These are phyloP conservation scores for Thalassia testudinum DNA, from an alignment of 116 monocot genomes.

Conservation along the genomic window DNA sequence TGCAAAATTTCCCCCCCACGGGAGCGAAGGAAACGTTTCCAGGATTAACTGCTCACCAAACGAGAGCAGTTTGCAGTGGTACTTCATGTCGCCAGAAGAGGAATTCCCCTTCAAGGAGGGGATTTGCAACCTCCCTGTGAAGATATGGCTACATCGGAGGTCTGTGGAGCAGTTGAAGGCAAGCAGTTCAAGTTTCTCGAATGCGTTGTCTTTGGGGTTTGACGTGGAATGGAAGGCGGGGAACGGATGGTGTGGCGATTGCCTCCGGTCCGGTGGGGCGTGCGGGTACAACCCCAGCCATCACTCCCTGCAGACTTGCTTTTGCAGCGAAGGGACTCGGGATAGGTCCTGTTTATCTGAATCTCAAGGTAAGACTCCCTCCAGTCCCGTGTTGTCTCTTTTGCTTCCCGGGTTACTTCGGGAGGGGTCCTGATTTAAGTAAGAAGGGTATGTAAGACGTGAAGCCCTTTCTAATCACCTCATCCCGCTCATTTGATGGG, in stretches of 20 bases:
- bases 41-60: not conserved
- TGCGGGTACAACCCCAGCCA: conserved; percentile 12
- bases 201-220: conserved; percentile 16
- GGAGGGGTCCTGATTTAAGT: no score
- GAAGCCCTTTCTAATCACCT: no score
- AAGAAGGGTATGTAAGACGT: no score
- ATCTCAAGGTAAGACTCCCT: no score
- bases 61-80: not conserved
- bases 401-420: no score
- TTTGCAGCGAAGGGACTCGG: conserved; percentile 5
- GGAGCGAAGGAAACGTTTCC: not conserved
- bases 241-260: conserved; percentile 9
- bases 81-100: not conserved
- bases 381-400: no score
- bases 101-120: no score
- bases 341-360: not conserved
- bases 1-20: not conserved
- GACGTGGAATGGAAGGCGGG: conserved; percentile 14
- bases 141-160: no score
- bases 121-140: no score
- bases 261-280: conserved; percentile 17
- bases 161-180: no score
- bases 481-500: no score
- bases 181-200: not conserved
- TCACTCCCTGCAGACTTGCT: conserved; percentile 6